A percentile compares a stretch with the other conserved stretches of the same genome.
These are phyloP conservation scores for Agaricus sinodeliciosus DNA, from an alignment of 768 basidiomycete species.

Conservation along the genomic window DNA sequence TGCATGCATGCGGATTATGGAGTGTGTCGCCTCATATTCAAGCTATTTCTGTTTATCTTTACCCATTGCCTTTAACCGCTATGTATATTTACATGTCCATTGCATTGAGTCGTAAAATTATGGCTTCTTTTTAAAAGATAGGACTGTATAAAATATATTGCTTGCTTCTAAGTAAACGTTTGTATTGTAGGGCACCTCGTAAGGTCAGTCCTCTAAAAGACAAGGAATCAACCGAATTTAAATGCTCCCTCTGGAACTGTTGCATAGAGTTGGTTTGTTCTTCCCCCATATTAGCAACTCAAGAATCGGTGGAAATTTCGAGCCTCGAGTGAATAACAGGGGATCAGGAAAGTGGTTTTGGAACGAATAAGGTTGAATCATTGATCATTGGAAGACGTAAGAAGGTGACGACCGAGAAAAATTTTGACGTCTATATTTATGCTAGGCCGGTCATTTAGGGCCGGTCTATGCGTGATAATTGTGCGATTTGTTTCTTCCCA, in stretches of 20 bases:
- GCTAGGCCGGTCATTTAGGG: neutral
- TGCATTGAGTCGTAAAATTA: neutral
- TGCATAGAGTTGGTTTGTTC: slow-evolving; percentile 19
- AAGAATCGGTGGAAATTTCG: slow-evolving; percentile 34
- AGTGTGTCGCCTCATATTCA: neutral
- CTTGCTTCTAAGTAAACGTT: neutral
- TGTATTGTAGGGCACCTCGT: slow-evolving; percentile 54
- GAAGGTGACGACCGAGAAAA: neutral
- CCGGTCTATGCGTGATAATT: neutral
- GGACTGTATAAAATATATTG: neutral
- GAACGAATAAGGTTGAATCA: neutral
- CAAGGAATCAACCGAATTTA: slow-evolving; percentile 47
- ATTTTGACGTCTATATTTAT: neutral
- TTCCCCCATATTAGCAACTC: slow-evolving; percentile 52
- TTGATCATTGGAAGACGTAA: neutral
- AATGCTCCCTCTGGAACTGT: slow-evolving; percentile 29
- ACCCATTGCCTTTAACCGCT: slow-evolving; percentile 2
- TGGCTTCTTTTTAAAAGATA: neutral
- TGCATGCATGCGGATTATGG: slow-evolving; percentile 3
- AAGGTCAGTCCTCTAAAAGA: slow-evolving; percentile 39
- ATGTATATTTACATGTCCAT: neutral
- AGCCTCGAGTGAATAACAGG: slow-evolving; percentile 42
- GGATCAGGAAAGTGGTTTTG: slow-evolving; percentile 7
- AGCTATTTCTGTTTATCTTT: slow-evolving; percentile 7
- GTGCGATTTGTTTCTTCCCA: too few species aligned